These are phyloP conservation scores for Agrocybe praecox DNA, from an alignment of 768 basidiomycete species.

Conservation along the genomic window DNA sequence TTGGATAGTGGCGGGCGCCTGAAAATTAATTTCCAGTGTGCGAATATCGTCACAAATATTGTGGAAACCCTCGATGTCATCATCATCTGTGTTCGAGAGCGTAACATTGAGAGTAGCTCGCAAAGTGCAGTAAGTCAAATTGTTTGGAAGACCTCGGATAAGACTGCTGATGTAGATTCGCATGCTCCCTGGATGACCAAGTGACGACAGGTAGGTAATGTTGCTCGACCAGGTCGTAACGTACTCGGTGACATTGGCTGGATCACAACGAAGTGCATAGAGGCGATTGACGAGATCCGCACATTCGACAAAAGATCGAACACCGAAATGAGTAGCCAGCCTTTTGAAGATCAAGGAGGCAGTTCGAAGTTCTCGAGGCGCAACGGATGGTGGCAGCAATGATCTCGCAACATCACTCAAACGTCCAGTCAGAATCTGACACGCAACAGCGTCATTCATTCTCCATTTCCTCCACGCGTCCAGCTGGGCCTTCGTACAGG, in stretches of 20 bases:
- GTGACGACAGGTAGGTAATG: not conserved
- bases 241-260: not conserved
- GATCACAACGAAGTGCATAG: not conserved
- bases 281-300: not conserved
- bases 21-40: no score
- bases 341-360: not conserved
- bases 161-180: not conserved
- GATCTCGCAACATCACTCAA: not conserved
- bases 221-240: not conserved
- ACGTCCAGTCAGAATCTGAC: not conserved
- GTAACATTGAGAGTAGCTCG: not conserved
- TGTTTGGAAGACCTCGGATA: not conserved
- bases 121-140: not conserved
- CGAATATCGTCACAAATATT: no score
- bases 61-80: not conserved
- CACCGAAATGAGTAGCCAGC: not conserved
- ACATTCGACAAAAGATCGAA: not conserved
- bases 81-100: not conserved
- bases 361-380: not conserved
- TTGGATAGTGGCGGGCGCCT: no score
- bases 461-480: not conserved
- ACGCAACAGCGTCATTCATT: not conserved
- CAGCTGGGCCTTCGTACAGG: not conserved
- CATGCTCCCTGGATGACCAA: not conserved
- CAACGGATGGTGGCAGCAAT: not conserved